A percentile compares a stretch with the other conserved stretches of the same genome.
phyloP scores from a whole-genome alignment of 176 grass and related monocot genomes.

The Eremochloa ophiuroides region DNA sequence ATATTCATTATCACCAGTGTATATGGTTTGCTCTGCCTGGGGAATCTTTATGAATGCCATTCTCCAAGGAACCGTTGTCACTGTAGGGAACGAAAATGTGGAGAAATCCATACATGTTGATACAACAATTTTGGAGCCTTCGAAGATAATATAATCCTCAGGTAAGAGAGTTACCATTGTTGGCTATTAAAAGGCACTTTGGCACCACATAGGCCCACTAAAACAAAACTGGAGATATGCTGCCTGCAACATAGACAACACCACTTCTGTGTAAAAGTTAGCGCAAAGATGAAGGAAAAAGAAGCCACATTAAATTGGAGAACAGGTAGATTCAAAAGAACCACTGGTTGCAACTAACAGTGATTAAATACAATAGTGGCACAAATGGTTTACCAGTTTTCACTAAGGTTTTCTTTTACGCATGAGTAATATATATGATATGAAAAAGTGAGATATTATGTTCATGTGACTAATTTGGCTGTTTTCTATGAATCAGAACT shows the following conservation, averaged over 20 bases:
- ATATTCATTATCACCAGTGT: slow-evolving; percentile 14
- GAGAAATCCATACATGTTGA: slow-evolving; percentile 1
- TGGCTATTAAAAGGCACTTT: slow-evolving; percentile 17
- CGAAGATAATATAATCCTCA: slow-evolving; percentile 16
- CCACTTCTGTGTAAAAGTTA: slow-evolving; percentile 13
- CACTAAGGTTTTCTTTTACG: background rate
- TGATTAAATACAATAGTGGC: background rate
- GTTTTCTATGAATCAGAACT: background rate
- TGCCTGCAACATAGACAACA: slow-evolving; percentile 51
- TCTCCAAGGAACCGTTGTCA: slow-evolving; percentile 31
- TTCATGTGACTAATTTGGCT: background rate
- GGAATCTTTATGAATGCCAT: slow-evolving; percentile 24
- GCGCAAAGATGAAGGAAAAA: slow-evolving; percentile 7
- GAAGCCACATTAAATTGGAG: background rate
- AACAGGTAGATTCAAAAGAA: background rate
- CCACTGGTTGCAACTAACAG: background rate
- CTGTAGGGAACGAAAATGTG: slow-evolving; percentile 7
- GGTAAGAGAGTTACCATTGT: slow-evolving; percentile 55
- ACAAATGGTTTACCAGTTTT: slow-evolving; percentile 2
- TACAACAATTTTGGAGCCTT: slow-evolving; percentile 23
- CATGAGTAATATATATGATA: background rate
- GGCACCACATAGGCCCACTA: slow-evolving; percentile 45
- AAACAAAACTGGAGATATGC: slow-evolving; percentile 52
- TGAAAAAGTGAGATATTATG: background rate
- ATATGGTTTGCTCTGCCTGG: slow-evolving; percentile 1